Conservation (phyloP, 75 land plant genomes). For the Adiantum capillusveneris region DNA sequence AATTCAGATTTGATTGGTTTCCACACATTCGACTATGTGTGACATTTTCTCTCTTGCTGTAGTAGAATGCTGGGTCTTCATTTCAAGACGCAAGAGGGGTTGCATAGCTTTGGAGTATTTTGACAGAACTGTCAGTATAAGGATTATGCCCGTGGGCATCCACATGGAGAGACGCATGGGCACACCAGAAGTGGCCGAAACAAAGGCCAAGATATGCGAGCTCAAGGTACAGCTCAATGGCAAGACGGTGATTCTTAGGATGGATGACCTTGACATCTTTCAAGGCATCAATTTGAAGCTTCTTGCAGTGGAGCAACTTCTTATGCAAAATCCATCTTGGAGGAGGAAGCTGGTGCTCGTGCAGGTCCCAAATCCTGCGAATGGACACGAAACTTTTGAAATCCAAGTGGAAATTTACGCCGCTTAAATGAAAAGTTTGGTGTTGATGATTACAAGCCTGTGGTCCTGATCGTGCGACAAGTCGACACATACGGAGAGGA, state of each 20-base stretch:
- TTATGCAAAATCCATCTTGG: not conserved
- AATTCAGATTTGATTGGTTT: slow-evolving; percentile 38
- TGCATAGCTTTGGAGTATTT: slow-evolving; percentile 51
- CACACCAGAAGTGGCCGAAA: slow-evolving; percentile 3
- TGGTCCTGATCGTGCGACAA: slow-evolving; percentile 24
- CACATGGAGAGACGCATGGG: slow-evolving; percentile 43
- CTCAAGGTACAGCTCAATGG: slow-evolving; percentile 13
- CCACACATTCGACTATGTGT: slow-evolving; percentile 39
- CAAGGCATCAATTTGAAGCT: slow-evolving; percentile 30
- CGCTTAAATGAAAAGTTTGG: slow-evolving; percentile 39
- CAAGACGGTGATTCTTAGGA: slow-evolving; percentile 20
- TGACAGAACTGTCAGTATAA: slow-evolving; percentile 42
- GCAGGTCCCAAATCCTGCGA: no score
- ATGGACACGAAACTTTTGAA: not conserved
- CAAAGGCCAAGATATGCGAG: slow-evolving; percentile 19
- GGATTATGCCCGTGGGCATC: slow-evolving; percentile 45
- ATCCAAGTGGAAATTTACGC: not conserved
- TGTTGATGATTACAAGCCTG: slow-evolving; percentile 23
- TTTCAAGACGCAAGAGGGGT: slow-evolving; percentile 45
- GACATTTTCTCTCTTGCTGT: slow-evolving; percentile 43
- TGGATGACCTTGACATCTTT: slow-evolving; percentile 31
- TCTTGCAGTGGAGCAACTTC: slow-evolving; percentile 26
- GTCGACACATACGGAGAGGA: slow-evolving; percentile 26
- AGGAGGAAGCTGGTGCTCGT: no score
- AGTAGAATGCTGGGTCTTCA: slow-evolving; percentile 34